phyloP scores from a whole-genome alignment of 805 yeast genomes.

The Saccharomycopsis schoenii region DNA sequence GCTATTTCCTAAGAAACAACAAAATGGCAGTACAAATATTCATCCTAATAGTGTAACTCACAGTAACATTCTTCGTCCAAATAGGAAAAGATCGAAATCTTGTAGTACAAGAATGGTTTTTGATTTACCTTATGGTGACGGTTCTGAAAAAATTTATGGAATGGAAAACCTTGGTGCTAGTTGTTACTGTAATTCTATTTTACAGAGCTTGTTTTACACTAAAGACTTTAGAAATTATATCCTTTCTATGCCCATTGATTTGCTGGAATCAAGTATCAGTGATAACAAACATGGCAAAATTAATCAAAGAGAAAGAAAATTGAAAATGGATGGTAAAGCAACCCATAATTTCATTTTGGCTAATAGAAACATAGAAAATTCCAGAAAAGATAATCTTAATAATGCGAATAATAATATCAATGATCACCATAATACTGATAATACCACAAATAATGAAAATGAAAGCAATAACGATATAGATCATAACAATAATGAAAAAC shows the following conservation, averaged over 20 bases:
- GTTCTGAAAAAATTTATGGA: slow-evolving; percentile 62
- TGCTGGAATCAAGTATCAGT: neutral
- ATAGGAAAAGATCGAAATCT: neutral
- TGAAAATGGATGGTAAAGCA: slow-evolving; percentile 31
- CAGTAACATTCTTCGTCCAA: neutral
- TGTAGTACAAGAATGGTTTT: slow-evolving; percentile 1
- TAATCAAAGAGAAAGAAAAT: slow-evolving; percentile 26
- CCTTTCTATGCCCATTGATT: slow-evolving; percentile 37
- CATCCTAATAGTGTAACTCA: neutral
- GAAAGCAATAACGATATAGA: slow-evolving; percentile 7
- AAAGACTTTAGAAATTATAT: slow-evolving; percentile 53
- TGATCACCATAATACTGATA: neutral
- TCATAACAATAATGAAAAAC: slow-evolving; percentile 11
- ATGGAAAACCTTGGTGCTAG: slow-evolving; percentile 85
- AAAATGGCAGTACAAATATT: neutral
- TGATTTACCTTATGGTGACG: slow-evolving; percentile 49
- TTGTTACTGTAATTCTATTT: slow-evolving; percentile 87
- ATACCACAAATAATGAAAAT: neutral
- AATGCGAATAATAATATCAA: slow-evolving; percentile 17
- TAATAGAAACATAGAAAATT: slow-evolving; percentile 5
- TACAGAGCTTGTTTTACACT: slow-evolving; percentile 79
- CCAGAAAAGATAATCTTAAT: slow-evolving; percentile 16
- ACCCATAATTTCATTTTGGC: slow-evolving; percentile 29
- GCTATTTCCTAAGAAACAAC: neutral
- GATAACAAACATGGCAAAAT: neutral